Percentiles rank a stretch among this genome's conserved stretches.
phyloP scores from a whole-genome alignment of 2,329 filamentous ascomycete species.

The Fusarium coicis region DNA sequence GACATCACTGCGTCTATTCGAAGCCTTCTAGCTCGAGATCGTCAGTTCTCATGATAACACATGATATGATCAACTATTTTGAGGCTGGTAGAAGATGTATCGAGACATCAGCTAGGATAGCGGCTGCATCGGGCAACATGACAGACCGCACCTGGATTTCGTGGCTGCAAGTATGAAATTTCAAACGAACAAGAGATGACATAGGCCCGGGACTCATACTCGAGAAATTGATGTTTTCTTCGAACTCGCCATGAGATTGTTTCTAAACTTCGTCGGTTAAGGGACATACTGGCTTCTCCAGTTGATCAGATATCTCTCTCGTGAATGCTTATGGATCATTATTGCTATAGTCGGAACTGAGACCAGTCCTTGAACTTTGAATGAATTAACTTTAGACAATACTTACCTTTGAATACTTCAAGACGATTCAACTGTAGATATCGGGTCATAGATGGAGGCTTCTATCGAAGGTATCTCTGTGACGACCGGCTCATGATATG shows the following conservation, averaged over 20 bases:
- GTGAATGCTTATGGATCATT: too few species aligned
- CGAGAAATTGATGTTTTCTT: background rate
- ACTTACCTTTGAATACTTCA: rapidly evolving
- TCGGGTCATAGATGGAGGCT: background rate
- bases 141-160: background rate
- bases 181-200: background rate
- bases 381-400: background rate
- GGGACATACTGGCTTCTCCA: too few species aligned
- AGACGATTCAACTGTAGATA: background rate
- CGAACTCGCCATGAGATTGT: rapidly evolving
- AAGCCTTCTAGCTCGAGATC: background rate
- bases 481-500: background rate
- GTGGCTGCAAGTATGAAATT: background rate
- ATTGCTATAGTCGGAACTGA: too few species aligned
- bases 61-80: background rate
- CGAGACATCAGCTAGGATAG: background rate
- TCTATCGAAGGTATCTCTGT: too few species aligned
- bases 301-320: too few species aligned
- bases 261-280: too few species aligned
- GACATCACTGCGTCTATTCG: background rate
- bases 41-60: background rate
- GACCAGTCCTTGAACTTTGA: background rate
- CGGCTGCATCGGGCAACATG: too few species aligned
- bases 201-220: too few species aligned
- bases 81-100: background rate